Conservation (phyloP, 371 early-diverging fungal species). For the Mucor plumbeus region DNA sequence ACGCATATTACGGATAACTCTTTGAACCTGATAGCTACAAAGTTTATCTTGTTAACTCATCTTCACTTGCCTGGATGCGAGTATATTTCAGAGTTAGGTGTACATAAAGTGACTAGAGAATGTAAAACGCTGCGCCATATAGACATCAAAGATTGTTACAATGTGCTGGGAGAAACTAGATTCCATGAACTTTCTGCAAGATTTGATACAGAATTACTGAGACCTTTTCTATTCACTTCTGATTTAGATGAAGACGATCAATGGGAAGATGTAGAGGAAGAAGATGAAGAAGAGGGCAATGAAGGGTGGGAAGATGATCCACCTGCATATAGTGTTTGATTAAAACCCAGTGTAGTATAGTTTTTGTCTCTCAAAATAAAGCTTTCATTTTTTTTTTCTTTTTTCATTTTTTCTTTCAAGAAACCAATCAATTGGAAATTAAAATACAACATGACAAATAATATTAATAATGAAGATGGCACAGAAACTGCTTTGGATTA, state of each 20-base stretch:
- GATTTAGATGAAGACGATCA: neutral
- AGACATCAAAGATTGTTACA: conserved; percentile 24
- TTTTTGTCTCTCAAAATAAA: neutral
- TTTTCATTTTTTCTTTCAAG: neutral
- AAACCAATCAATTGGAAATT: neutral
- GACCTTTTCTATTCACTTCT: neutral
- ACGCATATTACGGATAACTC: conserved; percentile 24
- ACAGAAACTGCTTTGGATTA: conserved; percentile 63
- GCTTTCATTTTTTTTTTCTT: neutral
- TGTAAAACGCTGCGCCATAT: conserved; percentile 20
- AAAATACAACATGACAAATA: conserved; percentile 2
- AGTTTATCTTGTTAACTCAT: conserved; percentile 12
- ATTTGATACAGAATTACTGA: neutral
- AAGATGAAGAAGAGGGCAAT: conserved; percentile 2
- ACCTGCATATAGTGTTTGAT: neutral
- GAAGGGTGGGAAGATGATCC: neutral
- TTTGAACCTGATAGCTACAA: conserved; percentile 11
- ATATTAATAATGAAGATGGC: conserved; percentile 23
- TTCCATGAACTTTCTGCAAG: neutral
- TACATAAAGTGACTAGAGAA: conserved; percentile 8
- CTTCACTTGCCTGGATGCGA: conserved; percentile 18
- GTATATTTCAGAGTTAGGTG: conserved; percentile 22
- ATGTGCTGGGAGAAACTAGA: conserved; percentile 14
- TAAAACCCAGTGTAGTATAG: neutral
- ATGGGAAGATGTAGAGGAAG: conserved; percentile 18